Evolutionary conservation across 345 rosid species (phyloP).

Genomic region (Hypericum perforatum): DNA sequence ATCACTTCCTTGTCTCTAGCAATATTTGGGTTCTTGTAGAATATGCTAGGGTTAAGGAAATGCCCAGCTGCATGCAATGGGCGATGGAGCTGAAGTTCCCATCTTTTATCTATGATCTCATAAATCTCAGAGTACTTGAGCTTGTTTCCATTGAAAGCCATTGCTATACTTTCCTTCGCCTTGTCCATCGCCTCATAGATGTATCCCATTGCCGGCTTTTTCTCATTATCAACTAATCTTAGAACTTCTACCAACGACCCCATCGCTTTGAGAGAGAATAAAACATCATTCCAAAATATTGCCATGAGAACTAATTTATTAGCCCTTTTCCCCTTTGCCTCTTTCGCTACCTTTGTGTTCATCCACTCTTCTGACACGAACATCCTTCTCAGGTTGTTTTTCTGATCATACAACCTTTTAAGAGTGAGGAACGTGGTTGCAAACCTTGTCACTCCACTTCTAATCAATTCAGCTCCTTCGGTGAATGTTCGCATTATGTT

Average conservation of each 20-base stretch:
- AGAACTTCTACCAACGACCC: conserved; percentile 9
- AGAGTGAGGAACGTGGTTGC: conserved; percentile 6
- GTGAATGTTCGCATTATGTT: background rate
- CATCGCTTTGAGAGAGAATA: conserved; percentile 1
- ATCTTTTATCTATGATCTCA: conserved; percentile 10
- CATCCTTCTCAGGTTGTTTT: background rate
- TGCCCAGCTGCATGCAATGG: conserved; percentile 8
- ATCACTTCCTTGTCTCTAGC: background rate
- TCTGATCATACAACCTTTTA: background rate
- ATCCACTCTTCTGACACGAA: conserved; percentile 3
- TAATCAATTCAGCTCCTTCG: background rate
- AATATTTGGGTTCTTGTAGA: background rate
- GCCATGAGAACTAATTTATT: background rate
- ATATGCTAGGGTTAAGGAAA: conserved; percentile 1
- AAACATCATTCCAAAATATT: conserved; percentile 11
- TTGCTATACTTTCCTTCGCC: conserved; percentile 4
- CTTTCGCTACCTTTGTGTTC: conserved; percentile 3
- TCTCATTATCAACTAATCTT: conserved; percentile 12
- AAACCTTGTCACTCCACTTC: background rate
- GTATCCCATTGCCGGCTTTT: conserved; percentile 11
- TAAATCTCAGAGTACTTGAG: background rate
- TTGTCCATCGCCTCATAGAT: conserved; percentile 15
- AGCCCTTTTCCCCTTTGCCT: background rate
- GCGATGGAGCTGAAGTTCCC: conserved; percentile 8
- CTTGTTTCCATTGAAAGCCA: background rate